These are phyloP conservation scores for Lactarius deliciosus DNA, from an alignment of 768 basidiomycete species.

Conservation along the genomic window DNA sequence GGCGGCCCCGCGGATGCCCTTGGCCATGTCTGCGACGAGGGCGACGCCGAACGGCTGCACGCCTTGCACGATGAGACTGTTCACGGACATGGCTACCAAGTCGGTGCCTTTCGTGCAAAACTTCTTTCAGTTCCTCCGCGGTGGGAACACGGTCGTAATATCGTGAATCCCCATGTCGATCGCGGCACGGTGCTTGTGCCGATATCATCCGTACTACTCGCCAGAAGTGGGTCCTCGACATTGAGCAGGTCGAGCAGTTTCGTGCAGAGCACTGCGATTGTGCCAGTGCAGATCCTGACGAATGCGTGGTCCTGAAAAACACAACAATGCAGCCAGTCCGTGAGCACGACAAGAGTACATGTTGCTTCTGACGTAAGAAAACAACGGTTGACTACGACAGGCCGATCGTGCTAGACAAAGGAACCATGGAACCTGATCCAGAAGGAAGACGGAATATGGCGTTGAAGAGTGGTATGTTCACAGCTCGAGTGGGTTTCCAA, in stretches of 20 bases:
- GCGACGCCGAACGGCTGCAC: slow-evolving; percentile 92
- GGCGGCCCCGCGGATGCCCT: slow-evolving; percentile 83
- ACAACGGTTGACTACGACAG: slow-evolving; percentile 60
- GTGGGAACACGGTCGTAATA: slow-evolving; percentile 39
- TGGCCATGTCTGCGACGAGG: slow-evolving; percentile 79
- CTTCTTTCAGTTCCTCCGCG: slow-evolving; percentile 11
- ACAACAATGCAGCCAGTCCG: no score
- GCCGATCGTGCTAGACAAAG: slow-evolving; percentile 74
- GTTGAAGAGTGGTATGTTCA: slow-evolving; percentile 60
- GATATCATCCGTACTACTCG: slow-evolving; percentile 96
- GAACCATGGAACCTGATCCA: slow-evolving; percentile 51
- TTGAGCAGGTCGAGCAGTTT: no score
- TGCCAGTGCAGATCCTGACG: no score
- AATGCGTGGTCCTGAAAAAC: no score
- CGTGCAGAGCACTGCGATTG: no score
- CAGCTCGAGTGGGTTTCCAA: slow-evolving; percentile 59
- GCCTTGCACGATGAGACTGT: slow-evolving; percentile 95
- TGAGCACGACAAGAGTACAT: no score
- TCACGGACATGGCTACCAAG: slow-evolving; percentile 98
- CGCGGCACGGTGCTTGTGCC: slow-evolving; percentile 91
- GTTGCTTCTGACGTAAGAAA: no score
- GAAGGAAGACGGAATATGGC: slow-evolving; percentile 53
- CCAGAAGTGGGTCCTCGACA: slow-evolving; percentile 74
- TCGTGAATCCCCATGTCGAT: slow-evolving; percentile 85
- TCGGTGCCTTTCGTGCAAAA: slow-evolving; percentile 67